A percentile compares a stretch with the other conserved stretches of the same genome.
Evolutionary conservation across 2,329 filamentous ascomycete genomes (phyloP).

Genomic region (Knoxdaviesia proteae): DNA sequence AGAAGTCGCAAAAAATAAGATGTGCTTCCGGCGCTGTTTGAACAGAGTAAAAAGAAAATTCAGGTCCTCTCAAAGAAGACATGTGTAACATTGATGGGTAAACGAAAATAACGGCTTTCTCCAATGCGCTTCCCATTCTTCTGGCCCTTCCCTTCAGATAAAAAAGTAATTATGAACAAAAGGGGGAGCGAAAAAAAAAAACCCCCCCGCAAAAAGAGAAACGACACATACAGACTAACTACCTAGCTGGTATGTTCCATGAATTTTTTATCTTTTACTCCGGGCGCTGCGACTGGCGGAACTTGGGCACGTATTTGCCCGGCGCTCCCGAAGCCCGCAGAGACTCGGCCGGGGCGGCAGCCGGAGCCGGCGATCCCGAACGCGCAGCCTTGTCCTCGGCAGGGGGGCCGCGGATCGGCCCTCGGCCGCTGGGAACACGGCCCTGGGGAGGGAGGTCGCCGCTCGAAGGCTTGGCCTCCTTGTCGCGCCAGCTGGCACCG

Average conservation of each 20-base stretch:
- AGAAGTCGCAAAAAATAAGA: too few species aligned
- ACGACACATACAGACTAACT: not conserved
- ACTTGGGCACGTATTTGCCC: slow-evolving; percentile 37
- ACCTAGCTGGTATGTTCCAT: not conserved
- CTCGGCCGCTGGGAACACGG: slow-evolving; percentile 17
- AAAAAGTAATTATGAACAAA: not conserved
- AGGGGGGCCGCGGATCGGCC: slow-evolving; percentile 22
- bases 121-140: not conserved
- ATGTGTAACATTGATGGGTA: not conserved
- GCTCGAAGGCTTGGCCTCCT: slow-evolving; percentile 32
- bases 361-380: slow-evolving; percentile 19
- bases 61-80: not conserved
- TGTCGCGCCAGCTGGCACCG: slow-evolving; percentile 54
- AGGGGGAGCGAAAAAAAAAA: not conserved
- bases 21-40: too few species aligned
- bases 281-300: slow-evolving; percentile 17
- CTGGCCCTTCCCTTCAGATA: not conserved
- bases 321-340: slow-evolving; percentile 29
- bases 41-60: too few species aligned
- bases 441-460: slow-evolving; percentile 10
- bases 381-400: slow-evolving; percentile 19
- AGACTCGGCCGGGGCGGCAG: slow-evolving; percentile 20
- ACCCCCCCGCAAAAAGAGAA: not conserved
- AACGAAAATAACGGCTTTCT: not conserved
- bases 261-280: slow-evolving; percentile 4